Percentiles rank a stretch among this genome's conserved stretches.
Conservation (phyloP, 2,329 filamentous ascomycete species). For the Alternaria brassicicola region DNA sequence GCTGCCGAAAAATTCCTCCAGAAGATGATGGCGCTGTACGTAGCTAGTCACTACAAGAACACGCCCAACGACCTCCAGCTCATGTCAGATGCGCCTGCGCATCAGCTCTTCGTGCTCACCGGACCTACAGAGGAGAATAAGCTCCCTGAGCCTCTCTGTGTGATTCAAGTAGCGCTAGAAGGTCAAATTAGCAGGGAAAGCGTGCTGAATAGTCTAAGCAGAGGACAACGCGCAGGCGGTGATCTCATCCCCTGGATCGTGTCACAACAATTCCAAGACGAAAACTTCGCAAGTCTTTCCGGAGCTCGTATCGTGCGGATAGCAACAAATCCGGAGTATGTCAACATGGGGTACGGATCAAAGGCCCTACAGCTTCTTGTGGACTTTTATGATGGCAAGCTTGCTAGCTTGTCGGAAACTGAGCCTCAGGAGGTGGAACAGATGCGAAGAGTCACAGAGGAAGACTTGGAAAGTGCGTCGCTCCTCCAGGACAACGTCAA, state of each 20-base stretch:
- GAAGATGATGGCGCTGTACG: constrained; percentile 97
- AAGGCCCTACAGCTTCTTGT: constrained; percentile 84
- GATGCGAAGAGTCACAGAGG: constrained; percentile 80
- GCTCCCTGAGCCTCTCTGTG: constrained; percentile 90
- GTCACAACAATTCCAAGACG: constrained; percentile 97
- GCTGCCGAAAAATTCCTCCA: constrained; percentile 97
- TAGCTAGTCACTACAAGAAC: constrained; percentile 98
- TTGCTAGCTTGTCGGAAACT: constrained; percentile 80
- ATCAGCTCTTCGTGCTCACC: constrained; percentile 93
- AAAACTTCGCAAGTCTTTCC: constrained; percentile 91
- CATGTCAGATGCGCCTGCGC: constrained; percentile 96
- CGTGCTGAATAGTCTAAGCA: constrained; percentile 84
- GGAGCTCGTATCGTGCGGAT: constrained; percentile 93
- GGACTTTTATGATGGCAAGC: constrained; percentile 95
- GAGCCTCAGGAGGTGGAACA: constrained; percentile 61
- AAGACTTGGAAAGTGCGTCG: constrained; percentile 75
- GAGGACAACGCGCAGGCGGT: constrained; percentile 86
- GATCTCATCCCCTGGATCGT: constrained; percentile 98
- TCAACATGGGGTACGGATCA: constrained; percentile 90
- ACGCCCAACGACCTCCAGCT: constrained; percentile 97
- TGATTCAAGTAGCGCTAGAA: constrained; percentile 92
- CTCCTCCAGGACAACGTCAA: constrained; percentile 87
- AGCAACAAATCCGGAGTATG: constrained; percentile 93
- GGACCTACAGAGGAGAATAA: constrained; percentile 79
- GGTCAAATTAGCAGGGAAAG: constrained; percentile 93